Evolutionary conservation across 2,329 filamentous ascomycete genomes (phyloP).

Genomic region (Thelonectria discophora): DNA sequence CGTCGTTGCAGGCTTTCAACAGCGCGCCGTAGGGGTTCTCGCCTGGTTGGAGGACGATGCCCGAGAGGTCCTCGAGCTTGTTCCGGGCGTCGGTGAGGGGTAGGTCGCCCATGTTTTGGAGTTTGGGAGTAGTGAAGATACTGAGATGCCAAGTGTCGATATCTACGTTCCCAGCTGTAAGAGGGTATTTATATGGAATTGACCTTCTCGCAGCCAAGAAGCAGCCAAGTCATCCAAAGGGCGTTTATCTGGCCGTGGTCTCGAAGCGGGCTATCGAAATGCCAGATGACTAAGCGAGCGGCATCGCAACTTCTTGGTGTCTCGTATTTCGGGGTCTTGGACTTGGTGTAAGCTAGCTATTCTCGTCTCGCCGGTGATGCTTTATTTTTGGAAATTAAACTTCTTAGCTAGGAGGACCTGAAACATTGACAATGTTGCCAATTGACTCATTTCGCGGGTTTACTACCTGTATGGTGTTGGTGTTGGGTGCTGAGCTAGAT

Average conservation of each 20-base stretch:
- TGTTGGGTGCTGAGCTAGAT: no score
- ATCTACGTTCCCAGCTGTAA: not conserved
- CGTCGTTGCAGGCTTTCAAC: conserved; percentile 71
- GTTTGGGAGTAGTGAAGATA: not conserved
- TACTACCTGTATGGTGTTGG: not conserved
- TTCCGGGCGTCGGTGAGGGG: conserved; percentile 53
- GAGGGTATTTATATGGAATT: not conserved
- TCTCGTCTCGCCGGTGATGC: conserved; percentile 2
- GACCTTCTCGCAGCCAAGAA: not conserved
- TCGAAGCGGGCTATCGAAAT: not conserved
- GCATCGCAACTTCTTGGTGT: not conserved
- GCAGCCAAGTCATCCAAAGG: not conserved
- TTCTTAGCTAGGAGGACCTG: not conserved
- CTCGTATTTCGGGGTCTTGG: not conserved
- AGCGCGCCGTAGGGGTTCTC: conserved; percentile 82
- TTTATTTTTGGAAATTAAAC: conserved; percentile 2
- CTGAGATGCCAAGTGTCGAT: not conserved
- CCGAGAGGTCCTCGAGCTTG: conserved; percentile 64
- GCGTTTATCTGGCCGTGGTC: not conserved
- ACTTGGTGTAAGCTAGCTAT: not conserved
- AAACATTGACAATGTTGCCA: not conserved
- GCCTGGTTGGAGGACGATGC: conserved; percentile 57
- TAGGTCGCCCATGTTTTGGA: conserved; percentile 20
- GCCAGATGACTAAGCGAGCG: conserved; percentile 17
- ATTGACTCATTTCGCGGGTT: not conserved